A percentile compares a stretch with the other conserved stretches of the same genome.
Conservation (phyloP, 1,284 basidiomycete genomes). For the Rhodofomes roseus region DNA sequence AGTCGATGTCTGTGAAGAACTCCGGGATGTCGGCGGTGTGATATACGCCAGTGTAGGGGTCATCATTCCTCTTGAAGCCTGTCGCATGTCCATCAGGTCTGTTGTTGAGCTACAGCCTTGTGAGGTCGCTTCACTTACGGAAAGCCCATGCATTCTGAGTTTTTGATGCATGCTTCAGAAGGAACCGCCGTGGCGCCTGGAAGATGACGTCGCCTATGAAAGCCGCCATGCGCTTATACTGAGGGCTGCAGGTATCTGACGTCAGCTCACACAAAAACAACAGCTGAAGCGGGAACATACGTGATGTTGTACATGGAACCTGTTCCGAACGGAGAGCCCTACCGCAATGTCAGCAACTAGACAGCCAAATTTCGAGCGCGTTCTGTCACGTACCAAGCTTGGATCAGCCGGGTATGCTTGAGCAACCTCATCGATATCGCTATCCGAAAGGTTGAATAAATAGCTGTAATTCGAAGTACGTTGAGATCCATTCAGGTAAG, state of each 20-base stretch:
- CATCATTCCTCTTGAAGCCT: not conserved
- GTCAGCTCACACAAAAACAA: not conserved
- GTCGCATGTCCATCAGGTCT: not conserved
- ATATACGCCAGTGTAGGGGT: slow-evolving; percentile 29
- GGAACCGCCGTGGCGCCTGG: slow-evolving; percentile 39
- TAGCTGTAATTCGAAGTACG: no score
- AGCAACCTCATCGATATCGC: no score
- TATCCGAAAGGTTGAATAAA: no score
- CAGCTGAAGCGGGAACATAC: no score
- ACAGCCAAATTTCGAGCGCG: no score
- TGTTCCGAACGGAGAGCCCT: no score
- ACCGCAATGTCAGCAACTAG: no score
- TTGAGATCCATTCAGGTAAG: no score
- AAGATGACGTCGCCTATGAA: slow-evolving; percentile 47
- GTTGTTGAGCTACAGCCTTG: not conserved
- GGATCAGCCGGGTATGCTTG: no score
- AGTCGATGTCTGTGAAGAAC: not conserved
- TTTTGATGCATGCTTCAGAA: slow-evolving; percentile 29
- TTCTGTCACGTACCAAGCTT: no score
- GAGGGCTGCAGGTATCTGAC: slow-evolving; percentile 6
- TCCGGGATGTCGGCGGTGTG: slow-evolving; percentile 11
- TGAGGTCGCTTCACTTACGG: slow-evolving; percentile 26
- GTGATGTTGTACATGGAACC: no score
- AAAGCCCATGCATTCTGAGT: slow-evolving; percentile 46
- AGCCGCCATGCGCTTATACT: slow-evolving; percentile 48